Percentiles rank a stretch among this genome's conserved stretches.
Conservation (phyloP, 2,329 filamentous ascomycete species). For the Exserohilum turcica region DNA sequence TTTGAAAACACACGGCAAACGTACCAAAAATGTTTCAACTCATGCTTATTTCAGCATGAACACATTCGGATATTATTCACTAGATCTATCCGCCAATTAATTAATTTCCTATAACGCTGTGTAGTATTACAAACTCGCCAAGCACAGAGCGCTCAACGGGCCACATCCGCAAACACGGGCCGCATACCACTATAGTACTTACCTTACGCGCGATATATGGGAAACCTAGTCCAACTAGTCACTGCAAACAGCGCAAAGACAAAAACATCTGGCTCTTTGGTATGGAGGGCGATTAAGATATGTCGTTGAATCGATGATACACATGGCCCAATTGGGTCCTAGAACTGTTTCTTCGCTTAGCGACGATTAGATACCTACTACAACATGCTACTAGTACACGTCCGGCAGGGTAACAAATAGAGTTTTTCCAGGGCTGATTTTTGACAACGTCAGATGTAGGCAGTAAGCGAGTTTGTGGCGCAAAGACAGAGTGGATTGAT, state of each 20-base stretch:
- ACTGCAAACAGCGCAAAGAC: neutral
- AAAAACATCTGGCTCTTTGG: neutral
- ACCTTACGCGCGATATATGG: neutral
- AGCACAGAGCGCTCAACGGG: neutral
- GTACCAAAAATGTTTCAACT: too few species aligned
- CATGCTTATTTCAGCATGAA: too few species aligned
- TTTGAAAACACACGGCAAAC: too few species aligned
- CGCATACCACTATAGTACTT: neutral
- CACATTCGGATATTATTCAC: too few species aligned
- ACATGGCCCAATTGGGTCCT: too few species aligned
- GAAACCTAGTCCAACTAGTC: neutral
- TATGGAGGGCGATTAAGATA: too few species aligned
- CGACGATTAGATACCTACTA: neutral
- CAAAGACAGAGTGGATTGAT: too few species aligned
- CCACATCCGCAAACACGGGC: neutral
- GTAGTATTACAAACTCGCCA: neutral
- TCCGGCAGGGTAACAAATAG: neutral
- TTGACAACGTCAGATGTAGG: too few species aligned
- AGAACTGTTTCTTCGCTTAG: neutral
- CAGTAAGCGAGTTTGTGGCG: too few species aligned
- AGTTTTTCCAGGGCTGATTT: too few species aligned
- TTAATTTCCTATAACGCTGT: neutral
- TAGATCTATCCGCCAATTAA: too few species aligned
- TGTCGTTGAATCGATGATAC: neutral
- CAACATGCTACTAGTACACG: neutral